Evolutionary conservation across 129 eudicot genomes (phyloP).

Genomic region (Pseudognaphalium luteoalbum): DNA sequence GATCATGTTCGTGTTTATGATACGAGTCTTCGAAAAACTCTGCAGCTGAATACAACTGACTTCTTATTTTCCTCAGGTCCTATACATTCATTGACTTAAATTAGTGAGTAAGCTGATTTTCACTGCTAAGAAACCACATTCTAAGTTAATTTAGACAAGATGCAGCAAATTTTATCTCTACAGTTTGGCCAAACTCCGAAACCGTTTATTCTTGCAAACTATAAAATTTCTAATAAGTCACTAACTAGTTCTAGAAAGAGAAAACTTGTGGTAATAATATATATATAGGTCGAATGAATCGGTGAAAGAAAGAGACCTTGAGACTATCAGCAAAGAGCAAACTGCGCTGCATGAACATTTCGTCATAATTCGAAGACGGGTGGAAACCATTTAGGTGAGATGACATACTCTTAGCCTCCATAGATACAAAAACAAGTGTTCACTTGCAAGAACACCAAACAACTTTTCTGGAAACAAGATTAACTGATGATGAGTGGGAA

Average conservation of each 20-base stretch:
- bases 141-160: neutral
- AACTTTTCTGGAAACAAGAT: neutral
- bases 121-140: neutral
- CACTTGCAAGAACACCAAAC: slow-evolving; percentile 14
- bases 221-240: neutral
- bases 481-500: neutral
- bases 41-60: slow-evolving; percentile 77
- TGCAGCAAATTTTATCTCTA: neutral
- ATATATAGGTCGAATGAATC: neutral
- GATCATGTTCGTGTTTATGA: slow-evolving; percentile 45
- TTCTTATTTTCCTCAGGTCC: slow-evolving; percentile 72
- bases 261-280: neutral
- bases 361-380: slow-evolving; percentile 49
- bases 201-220: neutral
- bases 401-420: slow-evolving; percentile 36
- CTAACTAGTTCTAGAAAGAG: neutral
- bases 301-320: slow-evolving; percentile 33
- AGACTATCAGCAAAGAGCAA: slow-evolving; percentile 52
- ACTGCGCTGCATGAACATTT: slow-evolving; percentile 51
- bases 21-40: slow-evolving; percentile 66
- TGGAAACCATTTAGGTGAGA: slow-evolving; percentile 15
- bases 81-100: slow-evolving; percentile 9
- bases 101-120: slow-evolving; percentile 3
- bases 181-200: neutral
- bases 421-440: slow-evolving; percentile 17